Percentiles rank a stretch among this genome's conserved stretches.
These are phyloP conservation scores for Cercospora zeina DNA, from an alignment of 2,329 filamentous ascomycete species.

Conservation along the genomic window DNA sequence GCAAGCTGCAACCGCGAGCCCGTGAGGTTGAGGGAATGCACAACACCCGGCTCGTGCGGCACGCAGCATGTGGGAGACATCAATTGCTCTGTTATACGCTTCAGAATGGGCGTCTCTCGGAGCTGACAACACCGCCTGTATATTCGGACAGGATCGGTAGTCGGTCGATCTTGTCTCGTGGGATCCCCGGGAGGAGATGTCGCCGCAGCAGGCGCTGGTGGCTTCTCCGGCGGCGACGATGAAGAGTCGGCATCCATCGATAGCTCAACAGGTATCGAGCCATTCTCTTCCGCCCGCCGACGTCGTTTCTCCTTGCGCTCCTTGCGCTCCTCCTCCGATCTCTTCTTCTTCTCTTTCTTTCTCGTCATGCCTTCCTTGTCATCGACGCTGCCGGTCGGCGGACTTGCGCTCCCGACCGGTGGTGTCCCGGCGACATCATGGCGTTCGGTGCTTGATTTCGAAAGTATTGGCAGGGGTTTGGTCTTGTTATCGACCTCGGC, in stretches of 20 bases:
- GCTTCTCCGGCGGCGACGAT: conserved; percentile 25
- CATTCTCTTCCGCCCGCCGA: conserved; percentile 82
- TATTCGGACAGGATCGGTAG: conserved; percentile 86
- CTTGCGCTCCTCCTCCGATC: conserved; percentile 87
- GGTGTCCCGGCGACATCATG: conserved; percentile 10
- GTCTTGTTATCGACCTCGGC: conserved; percentile 40
- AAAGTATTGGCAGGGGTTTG: conserved; percentile 28
- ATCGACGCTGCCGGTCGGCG: conserved; percentile 30
- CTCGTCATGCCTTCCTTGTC: conserved; percentile 47
- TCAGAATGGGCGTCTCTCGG: conserved; percentile 86
- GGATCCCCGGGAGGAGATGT: conserved; percentile 41
- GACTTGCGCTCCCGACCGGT: conserved; percentile 25
- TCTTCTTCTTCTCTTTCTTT: conserved; percentile 96
- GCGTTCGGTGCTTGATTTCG: not conserved
- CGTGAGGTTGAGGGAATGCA: conserved; percentile 79
- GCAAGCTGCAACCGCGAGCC: conserved; percentile 79
- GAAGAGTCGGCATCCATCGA: conserved; percentile 65
- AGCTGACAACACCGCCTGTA: conserved; percentile 94
- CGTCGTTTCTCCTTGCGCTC: conserved; percentile 88
- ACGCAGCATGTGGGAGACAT: conserved; percentile 67
- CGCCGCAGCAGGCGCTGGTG: conserved; percentile 35
- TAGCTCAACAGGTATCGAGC: conserved; percentile 80
- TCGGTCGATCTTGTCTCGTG: conserved; percentile 67
- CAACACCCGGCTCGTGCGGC: conserved; percentile 66
- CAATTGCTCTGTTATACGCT: conserved; percentile 88